Conservation (phyloP, 352 stramenopile genomes). For the Thalassiosira pacifica region DNA sequence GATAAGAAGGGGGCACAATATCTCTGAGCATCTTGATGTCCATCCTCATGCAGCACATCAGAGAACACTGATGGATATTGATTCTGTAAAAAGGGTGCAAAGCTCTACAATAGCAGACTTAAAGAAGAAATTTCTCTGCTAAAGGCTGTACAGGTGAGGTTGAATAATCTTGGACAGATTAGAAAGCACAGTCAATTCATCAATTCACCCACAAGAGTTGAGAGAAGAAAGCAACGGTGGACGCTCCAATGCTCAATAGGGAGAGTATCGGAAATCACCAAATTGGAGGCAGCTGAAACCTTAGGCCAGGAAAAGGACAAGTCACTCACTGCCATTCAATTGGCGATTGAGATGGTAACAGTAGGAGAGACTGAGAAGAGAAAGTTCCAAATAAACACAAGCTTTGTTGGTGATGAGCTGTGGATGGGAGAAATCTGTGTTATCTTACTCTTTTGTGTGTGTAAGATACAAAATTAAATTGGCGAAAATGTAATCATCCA, state of each 20-base stretch:
- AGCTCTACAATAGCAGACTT: not conserved
- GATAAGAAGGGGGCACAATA: slow-evolving; percentile 16
- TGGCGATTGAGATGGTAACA: not conserved
- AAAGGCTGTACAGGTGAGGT: not conserved
- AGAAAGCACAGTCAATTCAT: not conserved
- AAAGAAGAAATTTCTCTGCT: not conserved
- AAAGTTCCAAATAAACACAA: not conserved
- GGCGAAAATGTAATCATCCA: too few relatives aligned
- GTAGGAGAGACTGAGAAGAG: not conserved
- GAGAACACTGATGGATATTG: not conserved
- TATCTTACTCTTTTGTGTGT: too few relatives aligned
- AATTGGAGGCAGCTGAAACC: too few relatives aligned
- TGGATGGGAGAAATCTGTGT: too few relatives aligned
- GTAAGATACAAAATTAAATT: too few relatives aligned
- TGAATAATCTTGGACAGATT: slow-evolving; percentile 17
- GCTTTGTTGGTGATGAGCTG: too few relatives aligned
- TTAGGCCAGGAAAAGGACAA: not conserved
- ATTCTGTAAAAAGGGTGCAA: slow-evolving; percentile 3
- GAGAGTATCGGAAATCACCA: not conserved
- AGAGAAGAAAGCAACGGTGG: not conserved
- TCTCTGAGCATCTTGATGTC: not conserved
- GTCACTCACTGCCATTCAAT: not conserved
- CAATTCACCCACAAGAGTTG: not conserved
- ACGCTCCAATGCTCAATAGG: not conserved
- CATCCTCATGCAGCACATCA: not conserved